Evolutionary conservation across 2,329 filamentous ascomycete species (phyloP), one percentile per base, ranked within the genome.

Genomic region (Drechmeria coniospora): DNA sequence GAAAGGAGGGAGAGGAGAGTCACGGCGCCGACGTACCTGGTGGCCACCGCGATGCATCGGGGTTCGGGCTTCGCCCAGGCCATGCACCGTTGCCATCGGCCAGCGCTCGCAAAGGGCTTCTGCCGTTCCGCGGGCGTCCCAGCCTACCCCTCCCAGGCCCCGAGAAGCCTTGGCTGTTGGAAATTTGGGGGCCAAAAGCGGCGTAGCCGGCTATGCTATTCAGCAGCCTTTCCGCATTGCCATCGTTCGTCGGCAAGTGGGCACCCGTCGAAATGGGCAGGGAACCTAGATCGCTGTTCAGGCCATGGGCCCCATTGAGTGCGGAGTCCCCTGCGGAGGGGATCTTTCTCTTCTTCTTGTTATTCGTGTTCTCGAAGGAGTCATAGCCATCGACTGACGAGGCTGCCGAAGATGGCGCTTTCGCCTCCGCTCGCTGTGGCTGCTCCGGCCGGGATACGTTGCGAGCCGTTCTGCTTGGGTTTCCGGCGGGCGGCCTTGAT

Each of bases 291-390:
- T 54, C 51, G 27, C 36, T 40, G 21, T 43, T 45, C 11, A 50
- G 32, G 10, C 36, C 39, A 34, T 66, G 62, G 6, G 49, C 44
- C 3, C 54, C 53, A 27, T 55, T 58, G 13, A 64, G 40, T 4
- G 52, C 68, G 10, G 74, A 63, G 42, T 81, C 79, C 12, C 81
- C 79, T 8, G 82, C 83, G 0, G 84, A 84, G 0, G 90, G 90
- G 21, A 98, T 95, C 57, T 98, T 98, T 40, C 90, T 72, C 55
- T 98, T 95, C 62, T 95, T 98, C 57, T 98, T 98, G 50, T 98
- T 98, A 52, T 93, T 95, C 20, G 83, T 92, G 45, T 95, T 95
- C 53, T 98, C 90, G 44, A 94, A 92, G 6, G 83, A 90, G 51
- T 98, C 90, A 50, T 95, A 95, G 10, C 86, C 84, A 49, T 95